Percentiles rank a stretch among this genome's conserved stretches.
Conservation (phyloP, 2,329 filamentous ascomycete genomes). For the Neurospora sp. region DNA sequence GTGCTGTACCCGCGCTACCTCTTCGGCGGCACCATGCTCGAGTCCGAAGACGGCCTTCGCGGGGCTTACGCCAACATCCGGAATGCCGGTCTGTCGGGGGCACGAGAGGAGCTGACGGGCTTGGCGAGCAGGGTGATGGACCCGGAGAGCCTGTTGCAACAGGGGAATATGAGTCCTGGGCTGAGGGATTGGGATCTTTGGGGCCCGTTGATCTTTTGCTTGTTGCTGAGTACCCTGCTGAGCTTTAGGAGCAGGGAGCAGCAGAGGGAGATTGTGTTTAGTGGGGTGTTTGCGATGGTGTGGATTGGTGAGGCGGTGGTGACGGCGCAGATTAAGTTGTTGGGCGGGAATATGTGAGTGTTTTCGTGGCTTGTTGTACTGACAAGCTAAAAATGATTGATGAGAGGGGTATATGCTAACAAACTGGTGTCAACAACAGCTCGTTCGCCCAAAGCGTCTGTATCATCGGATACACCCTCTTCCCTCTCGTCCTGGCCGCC, state of each 20-base stretch:
- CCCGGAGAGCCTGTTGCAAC: conserved; percentile 46
- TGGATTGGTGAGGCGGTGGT: conserved; percentile 97
- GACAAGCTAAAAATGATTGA: too few species aligned
- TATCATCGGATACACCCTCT: conserved; percentile 97
- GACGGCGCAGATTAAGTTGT: conserved; percentile 92
- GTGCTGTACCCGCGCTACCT: conserved; percentile 94
- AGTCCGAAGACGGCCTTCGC: conserved; percentile 41
- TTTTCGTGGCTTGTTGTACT: too few species aligned
- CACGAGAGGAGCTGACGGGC: conserved; percentile 51
- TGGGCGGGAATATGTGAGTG: conserved; percentile 91
- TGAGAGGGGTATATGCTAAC: conserved; percentile 19
- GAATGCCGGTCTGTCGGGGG: conserved; percentile 47
- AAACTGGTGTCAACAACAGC: conserved; percentile 34
- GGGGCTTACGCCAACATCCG: conserved; percentile 53
- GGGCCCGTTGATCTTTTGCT: conserved; percentile 90
- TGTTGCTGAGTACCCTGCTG: conserved; percentile 77
- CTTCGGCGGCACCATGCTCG: conserved; percentile 59
- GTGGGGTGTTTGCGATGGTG: conserved; percentile 89
- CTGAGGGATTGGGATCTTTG: conserved; percentile 96
- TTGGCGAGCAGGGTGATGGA: conserved; percentile 54
- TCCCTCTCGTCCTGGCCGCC: conserved; percentile 88
- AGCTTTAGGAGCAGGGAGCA: conserved; percentile 69
- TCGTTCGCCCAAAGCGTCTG: conserved; percentile 97
- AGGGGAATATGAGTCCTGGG: conserved; percentile 75
- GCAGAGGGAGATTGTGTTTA: conserved; percentile 85